Evolutionary conservation across 441 rosid genomes (phyloP), one percentile per base, ranked within the genome.

Genomic region (Bruguiera hainesii): DNA sequence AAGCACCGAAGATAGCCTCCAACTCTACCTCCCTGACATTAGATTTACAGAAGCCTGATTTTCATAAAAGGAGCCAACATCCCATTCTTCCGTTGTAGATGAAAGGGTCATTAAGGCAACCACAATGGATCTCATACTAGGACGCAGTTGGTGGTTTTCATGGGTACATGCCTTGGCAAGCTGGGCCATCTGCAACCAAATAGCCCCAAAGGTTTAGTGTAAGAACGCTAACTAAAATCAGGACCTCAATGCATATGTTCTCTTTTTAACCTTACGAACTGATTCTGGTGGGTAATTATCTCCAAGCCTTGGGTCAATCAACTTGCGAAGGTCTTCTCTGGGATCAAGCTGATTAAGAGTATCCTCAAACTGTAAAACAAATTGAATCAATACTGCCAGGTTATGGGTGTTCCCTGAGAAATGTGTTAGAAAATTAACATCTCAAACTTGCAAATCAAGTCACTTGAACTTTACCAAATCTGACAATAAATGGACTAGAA

Each of bases 161-260:
- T 87, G 88, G 2, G 98, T 89, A 80, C 98, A 89, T 9, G 85
- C 97, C 73, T 78, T 89, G 16, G 93, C 98, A 52, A 94, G 85
- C 73, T 87, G 93, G 49, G 91, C 88, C 89, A 94, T 87, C 98
- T 94, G 87, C 69, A 72, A 63, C 48, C 50, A 30, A 42, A 13
- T n/a, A 48, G 25, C 35, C 64, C 46, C n/a, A 11, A 6, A 13
- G 5, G 50, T 26, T 19, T 37, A 63, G 28, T 18, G 3, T 48
- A 2, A 28, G 16, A 11, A 11, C 48, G 48, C 16, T 42, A 11
- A 13, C 48, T 13, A 42, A 42, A 42, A 42, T 26, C 18, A 23
- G 13, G 58, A 55, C 2, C 28, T 26, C 29, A 29, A 42, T 48
- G 10, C 23, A 28, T 31, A 50, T 30, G 28, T 5, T 11, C 18